Base-by-base conservation (phyloP, 805 yeast species). In the Myxozyma nipponensis region DNA sequence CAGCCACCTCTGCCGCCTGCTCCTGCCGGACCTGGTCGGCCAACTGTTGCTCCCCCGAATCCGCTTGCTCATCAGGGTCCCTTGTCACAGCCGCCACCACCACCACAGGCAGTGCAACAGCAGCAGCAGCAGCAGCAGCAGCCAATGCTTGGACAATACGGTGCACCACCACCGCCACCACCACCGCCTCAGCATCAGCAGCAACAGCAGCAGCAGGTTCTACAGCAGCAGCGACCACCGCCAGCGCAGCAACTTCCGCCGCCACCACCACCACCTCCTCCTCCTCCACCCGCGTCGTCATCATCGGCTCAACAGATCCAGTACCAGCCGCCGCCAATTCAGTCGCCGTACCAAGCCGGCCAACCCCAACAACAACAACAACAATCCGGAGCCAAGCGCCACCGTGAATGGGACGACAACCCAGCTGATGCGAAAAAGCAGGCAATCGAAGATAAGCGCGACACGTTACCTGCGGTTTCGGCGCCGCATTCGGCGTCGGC, bases 151-250 rank as follows among this genome's bases (percentile, higher is more conserved):
- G 63, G 44, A 25, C 59, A 24, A 28, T 60, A 47, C 25, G 56
- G 30, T 34, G 62, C 42, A 43, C 62, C 41, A 17, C 56, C 21
- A n/a, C 61, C 39, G 41, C 60, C 46, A 28, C 62, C 49, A 23
- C 58, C 52, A 36, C 60, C 50, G 34, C 59, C 35, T n/a, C 47
- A 46, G 34, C 51, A 25, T 40, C 46, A 30, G 30, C 44, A 42
- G 22, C 59, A 17, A 42, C 54, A 38, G 41, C 61, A 44, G 7
- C 63, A 50, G n/a, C 66, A 56, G 26, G 58, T 50, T 25, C 59
- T 57, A 7, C 66, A 64, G 36, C 69, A 69, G 13, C 57, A 63
- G 6, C 62, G 62, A 63, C 57, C 63, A 43, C 70, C 64, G 40
- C 69, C 66, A 52, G 69, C 60, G 50, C 70, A 61, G 50, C 38